phyloP scores from a whole-genome alignment of 345 rosid species.

The Zanthoxylum bungeanum region DNA sequence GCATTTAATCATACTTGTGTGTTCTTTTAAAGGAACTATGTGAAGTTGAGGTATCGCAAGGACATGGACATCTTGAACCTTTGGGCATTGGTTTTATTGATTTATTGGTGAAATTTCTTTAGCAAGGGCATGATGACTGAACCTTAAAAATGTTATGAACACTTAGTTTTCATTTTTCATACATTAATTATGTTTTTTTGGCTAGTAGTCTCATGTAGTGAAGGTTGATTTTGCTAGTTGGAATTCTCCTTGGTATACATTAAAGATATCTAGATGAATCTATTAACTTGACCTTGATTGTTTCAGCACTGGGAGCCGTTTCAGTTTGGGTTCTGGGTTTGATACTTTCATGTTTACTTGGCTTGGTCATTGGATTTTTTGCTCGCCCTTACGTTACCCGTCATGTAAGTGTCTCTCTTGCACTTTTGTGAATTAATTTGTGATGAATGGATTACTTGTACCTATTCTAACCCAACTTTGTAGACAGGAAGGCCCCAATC shows the following conservation, averaged over 20 bases:
- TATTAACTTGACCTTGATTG: background rate
- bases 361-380: conserved; percentile 35
- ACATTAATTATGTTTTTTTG: background rate
- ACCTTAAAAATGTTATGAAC: background rate
- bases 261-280: background rate
- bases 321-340: conserved; percentile 35
- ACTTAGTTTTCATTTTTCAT: background rate
- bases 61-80: no score
- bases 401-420: conserved; percentile 37
- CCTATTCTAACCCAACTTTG: conserved; percentile 35
- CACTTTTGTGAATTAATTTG: background rate
- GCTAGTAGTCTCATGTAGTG: background rate
- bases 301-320: conserved; percentile 34
- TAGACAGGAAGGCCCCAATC: conserved; percentile 64
- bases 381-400: conserved; percentile 30
- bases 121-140: background rate
- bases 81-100: no score
- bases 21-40: background rate
- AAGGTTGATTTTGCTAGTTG: background rate
- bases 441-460: conserved; percentile 6
- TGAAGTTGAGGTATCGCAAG: background rate
- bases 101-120: no score
- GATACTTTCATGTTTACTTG: conserved; percentile 36
- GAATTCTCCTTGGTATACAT: background rate
- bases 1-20: background rate